Conservation (phyloP, 2,329 filamentous ascomycete genomes). For the Trichoderma sp. region DNA sequence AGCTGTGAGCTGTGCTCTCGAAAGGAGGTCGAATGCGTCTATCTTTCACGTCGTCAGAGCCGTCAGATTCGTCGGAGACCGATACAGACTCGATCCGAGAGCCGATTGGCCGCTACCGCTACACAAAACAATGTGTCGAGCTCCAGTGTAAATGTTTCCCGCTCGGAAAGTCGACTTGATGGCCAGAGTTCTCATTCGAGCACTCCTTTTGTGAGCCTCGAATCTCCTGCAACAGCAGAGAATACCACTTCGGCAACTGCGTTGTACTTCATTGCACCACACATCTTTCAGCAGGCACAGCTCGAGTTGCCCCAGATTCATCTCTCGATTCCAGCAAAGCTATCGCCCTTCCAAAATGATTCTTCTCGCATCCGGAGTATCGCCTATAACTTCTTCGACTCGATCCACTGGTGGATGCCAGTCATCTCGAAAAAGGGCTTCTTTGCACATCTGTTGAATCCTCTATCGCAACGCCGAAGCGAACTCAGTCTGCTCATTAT, state of each 20-base stretch:
- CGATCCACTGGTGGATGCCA: slow-evolving; percentile 12
- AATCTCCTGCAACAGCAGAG: background rate
- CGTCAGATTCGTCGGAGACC: background rate
- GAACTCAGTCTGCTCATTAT: slow-evolving; percentile 6
- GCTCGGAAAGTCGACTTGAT: background rate
- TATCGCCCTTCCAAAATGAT: slow-evolving; percentile 3
- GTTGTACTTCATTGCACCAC: slow-evolving; percentile 5
- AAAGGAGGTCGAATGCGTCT: background rate
- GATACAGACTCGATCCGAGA: background rate
- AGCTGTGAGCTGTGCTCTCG: background rate
- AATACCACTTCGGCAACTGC: background rate
- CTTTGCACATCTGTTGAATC: slow-evolving; percentile 5
- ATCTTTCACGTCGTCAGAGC: background rate
- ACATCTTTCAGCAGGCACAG: slow-evolving; percentile 7
- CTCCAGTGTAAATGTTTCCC: background rate
- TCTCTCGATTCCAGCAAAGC: background rate
- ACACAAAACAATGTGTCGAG: background rate
- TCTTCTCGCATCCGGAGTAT: slow-evolving; percentile 3
- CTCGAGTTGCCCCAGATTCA: slow-evolving; percentile 4
- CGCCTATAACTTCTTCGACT: slow-evolving; percentile 7
- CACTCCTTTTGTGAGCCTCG: background rate
- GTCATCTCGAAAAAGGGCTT: slow-evolving; percentile 5
- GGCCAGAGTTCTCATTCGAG: background rate
- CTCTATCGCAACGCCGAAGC: background rate
- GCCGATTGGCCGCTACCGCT: background rate